Base-by-base conservation (phyloP, 768 basidiomycete genomes). In the Tubosaeta sp. region DNA sequence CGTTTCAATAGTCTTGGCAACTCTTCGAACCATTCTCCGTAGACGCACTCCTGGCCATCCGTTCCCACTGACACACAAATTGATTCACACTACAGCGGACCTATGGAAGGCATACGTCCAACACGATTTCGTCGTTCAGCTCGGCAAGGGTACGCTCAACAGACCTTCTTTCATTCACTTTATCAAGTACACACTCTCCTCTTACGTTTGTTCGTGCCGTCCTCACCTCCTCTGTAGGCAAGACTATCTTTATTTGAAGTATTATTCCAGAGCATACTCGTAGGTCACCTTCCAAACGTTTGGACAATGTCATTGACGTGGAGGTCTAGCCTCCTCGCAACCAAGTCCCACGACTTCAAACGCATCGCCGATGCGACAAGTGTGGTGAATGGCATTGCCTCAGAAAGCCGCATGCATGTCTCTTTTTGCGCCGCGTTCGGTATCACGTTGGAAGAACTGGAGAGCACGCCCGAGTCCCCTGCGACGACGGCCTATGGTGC, bases 401-500 rank as follows among this genome's bases (percentile, higher is more conserved):
- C 74, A 35, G 95, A 97, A 68, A 83, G 84, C 10, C 63, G 70
- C 14, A 91, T 83, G 63, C 93, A 95, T 64, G 80, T 76, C 47
- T 56, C 74, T 0, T 91, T 83, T 69, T 92, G 92, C 66, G 76
- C 76, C 5, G 63, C 76, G 12, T 95, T 87, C 63, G 89, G 84
- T 10, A 74, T 95, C 43, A 73, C 77, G 3, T 61, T 73, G 10
- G 76, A 78, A 4, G 84, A 88, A 38, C 72, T 93, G 7, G 77
- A 81, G 44, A 65, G 60, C 14, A 84, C 85, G 1, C 74, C 77
- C 4, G 91, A 95, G 64, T 79, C 83, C 0, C 60, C 84, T 0
- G 80, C 83, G 6, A 91, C 89, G 27, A 86, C 81, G 3, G 92
- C 92, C 0, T 97, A 97, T 62, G 90, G 91, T 0, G 84, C 86